Evolutionary conservation across 2,329 filamentous ascomycete species (phyloP).

Genomic region (Orbilia oligospora): DNA sequence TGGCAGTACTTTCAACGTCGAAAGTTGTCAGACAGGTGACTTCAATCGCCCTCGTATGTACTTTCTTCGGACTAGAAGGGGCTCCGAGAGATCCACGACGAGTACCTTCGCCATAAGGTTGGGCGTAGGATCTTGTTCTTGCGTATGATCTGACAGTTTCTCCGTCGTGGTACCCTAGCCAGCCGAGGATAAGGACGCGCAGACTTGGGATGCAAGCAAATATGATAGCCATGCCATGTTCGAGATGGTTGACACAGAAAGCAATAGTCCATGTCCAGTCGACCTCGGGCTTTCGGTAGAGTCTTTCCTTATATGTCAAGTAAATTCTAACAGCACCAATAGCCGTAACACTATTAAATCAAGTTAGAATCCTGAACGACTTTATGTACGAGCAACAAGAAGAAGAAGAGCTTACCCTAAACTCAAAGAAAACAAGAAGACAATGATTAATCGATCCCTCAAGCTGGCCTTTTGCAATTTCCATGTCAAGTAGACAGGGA

Average conservation of each 20-base stretch:
- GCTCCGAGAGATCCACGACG: conserved; percentile 43
- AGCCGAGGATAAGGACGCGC: conserved; percentile 48
- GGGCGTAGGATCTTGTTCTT: conserved; percentile 42
- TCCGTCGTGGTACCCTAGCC: conserved; percentile 52
- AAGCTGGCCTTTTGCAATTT: conserved; percentile 58
- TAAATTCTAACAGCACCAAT: conserved; percentile 60
- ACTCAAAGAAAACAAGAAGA: conserved; percentile 56
- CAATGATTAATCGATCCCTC: conserved; percentile 43
- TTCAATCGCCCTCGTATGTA: conserved; percentile 37
- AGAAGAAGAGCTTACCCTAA: conserved; percentile 45
- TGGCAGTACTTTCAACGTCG: conserved; percentile 52
- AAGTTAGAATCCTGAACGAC: conserved; percentile 3
- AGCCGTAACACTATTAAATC: conserved; percentile 44
- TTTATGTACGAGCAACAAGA: neutral
- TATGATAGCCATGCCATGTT: conserved; percentile 58
- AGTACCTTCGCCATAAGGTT: conserved; percentile 21
- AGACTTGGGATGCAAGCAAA: conserved; percentile 58
- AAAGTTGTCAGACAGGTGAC: conserved; percentile 54
- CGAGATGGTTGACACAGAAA: conserved; percentile 58
- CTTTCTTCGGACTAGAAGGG: conserved; percentile 49
- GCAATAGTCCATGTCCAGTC: conserved; percentile 59
- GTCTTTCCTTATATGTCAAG: conserved; percentile 54
- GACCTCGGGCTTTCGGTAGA: conserved; percentile 40
- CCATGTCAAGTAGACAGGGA: conserved; percentile 57
- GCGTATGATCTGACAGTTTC: conserved; percentile 38